These are phyloP conservation scores for Aspergillus saccharolyticus DNA, from an alignment of 495 filamentous ascomycete species.

Conservation along the genomic window DNA sequence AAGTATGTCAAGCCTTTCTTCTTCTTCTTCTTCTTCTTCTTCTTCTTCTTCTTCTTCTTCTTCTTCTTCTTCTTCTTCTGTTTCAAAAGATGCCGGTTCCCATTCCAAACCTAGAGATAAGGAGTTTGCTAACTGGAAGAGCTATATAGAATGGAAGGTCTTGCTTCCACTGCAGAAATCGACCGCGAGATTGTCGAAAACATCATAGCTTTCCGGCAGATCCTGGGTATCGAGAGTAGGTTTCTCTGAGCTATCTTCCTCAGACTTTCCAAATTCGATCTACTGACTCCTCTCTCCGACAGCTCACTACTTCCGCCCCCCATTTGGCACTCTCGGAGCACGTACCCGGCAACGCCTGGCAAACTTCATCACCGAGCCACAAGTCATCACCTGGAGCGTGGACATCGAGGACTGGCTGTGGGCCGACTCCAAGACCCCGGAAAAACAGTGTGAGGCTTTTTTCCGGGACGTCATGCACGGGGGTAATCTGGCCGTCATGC, in stretches of 20 bases:
- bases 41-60: neutral
- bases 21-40: neutral
- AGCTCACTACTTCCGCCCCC: conserved; percentile 67
- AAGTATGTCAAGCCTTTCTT: conserved; percentile 38
- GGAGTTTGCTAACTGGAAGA: neutral
- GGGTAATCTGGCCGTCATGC: conserved; percentile 72
- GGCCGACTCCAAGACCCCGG: conserved; percentile 58
- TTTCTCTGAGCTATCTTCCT: no score
- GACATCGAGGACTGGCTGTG: conserved; percentile 79
- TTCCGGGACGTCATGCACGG: conserved; percentile 58
- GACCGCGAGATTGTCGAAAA: conserved; percentile 67
- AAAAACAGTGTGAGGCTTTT: conserved; percentile 73
- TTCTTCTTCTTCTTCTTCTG: neutral
- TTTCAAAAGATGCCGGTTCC: no score
- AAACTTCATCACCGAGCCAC: conserved; percentile 42
- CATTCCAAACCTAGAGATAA: no score
- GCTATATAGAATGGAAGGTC: conserved; percentile 55
- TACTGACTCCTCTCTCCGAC: conserved; percentile 6
- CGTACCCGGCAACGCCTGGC: conserved; percentile 63
- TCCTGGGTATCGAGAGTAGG: conserved; percentile 44
- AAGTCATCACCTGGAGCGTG: conserved; percentile 69
- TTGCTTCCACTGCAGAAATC: conserved; percentile 52
- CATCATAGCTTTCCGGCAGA: conserved; percentile 49
- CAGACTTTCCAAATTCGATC: neutral
- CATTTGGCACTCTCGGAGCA: conserved; percentile 70